Base-by-base conservation (phyloP, 768 basidiomycete species). In the Kwoniella mangroviensis region DNA sequence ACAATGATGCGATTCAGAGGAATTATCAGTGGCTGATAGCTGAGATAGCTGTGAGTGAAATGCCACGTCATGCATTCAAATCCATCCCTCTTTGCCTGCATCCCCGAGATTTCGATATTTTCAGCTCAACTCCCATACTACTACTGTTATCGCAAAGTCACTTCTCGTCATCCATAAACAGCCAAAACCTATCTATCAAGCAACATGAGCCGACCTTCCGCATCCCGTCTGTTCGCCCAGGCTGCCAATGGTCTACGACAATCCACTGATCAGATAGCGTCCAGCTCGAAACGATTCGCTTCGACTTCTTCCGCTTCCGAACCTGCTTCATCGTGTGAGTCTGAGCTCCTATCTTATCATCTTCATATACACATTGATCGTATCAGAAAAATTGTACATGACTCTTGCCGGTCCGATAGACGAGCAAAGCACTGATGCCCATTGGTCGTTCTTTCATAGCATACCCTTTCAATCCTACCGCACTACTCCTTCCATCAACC, bases 391-490 rank as follows among this genome's bases (percentile, higher is more conserved):
- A 28, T 28, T 28, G 6, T 28, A 28, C 28, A 28, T 28, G 6
- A 28, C 28, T 28, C 28, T 28, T 28, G 28, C 28, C 28, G 28
- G 6, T 28, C 28, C 28, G 28, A 28, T 28, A 28, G 28, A 28
- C 28, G 28, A 28, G 28, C 6, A 28, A 28, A 28, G 28, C 28
- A 28, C 28, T 28, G 28, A 28, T 28, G 28, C 28, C 28, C 6
- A 28, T 28, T 28, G 28, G 28, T 28, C 28, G 28, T 63, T 26
- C 19, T 64, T 4, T 19, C 19, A 42, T 53, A 67, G 68, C 72
- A 9, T 81, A 81, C 64, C 71, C 72, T 1, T 79, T 75, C 57
- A 79, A 78, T 22, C 60, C 71, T 5, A 59, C 68, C 5, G 74
- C 72, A 19, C 58, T 68, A 42, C 53, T 68, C 52, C 53, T 61